phyloP scores from a whole-genome alignment of 192 early-diverging fungal species.

The Mortierella alpina region DNA sequence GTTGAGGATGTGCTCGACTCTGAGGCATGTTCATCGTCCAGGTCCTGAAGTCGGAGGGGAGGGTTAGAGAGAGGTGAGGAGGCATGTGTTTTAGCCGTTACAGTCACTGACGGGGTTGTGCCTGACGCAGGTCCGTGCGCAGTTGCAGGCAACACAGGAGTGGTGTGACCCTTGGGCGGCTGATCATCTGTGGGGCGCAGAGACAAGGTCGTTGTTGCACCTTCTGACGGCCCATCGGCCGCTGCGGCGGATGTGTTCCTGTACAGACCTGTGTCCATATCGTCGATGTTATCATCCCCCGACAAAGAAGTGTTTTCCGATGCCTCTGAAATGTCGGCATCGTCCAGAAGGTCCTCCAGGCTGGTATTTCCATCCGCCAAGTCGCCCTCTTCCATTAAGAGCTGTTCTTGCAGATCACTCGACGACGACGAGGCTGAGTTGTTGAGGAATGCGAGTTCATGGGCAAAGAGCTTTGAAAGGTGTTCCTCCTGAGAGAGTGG shows the following conservation, averaged over 20 bases:
- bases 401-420: conserved; percentile 32
- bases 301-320: conserved; percentile 2
- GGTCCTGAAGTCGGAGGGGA: conserved; percentile 2
- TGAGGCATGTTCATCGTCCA: neutral
- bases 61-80: conserved; percentile 21
- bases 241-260: neutral
- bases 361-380: neutral
- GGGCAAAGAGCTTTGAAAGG: conserved; percentile 37
- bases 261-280: neutral
- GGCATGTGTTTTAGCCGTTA: neutral
- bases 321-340: conserved; percentile 7
- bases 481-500: conserved; percentile 30
- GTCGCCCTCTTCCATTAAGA: neutral
- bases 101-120: conserved; percentile 1
- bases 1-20: neutral
- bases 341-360: conserved; percentile 23
- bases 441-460: conserved; percentile 41
- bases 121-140: conserved; percentile 38
- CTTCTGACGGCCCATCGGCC: neutral
- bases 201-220: neutral
- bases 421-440: conserved; percentile 29
- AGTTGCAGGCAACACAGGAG: neutral
- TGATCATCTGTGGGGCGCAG: neutral
- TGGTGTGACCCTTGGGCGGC: neutral
- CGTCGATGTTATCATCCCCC: neutral